Conservation (phyloP, 2,329 filamentous ascomycete species). For the Ceratocystis colombiana region DNA sequence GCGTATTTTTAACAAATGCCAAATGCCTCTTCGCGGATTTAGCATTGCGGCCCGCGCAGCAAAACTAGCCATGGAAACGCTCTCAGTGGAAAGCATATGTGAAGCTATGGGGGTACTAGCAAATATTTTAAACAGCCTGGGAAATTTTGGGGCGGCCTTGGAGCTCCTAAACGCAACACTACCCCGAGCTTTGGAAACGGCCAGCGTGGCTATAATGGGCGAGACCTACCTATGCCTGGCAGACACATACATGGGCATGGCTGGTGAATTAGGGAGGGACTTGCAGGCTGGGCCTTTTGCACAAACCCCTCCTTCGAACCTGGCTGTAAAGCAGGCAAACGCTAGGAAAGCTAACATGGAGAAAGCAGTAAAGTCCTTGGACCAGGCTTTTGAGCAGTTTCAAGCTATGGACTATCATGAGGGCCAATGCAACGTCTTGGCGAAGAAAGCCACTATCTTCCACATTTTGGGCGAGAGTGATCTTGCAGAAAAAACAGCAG, state of each 20-base stretch:
- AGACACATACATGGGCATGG: constrained; percentile 70
- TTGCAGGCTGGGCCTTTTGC: not conserved
- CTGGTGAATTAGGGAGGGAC: constrained; percentile 39
- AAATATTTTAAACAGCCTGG: constrained; percentile 57
- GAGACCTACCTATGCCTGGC: constrained; percentile 59
- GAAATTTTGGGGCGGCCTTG: constrained; percentile 58
- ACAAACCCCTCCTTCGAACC: not conserved
- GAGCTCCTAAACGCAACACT: constrained; percentile 58
- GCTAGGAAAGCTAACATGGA: constrained; percentile 30
- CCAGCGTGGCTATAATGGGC: constrained; percentile 52
- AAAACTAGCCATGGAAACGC: constrained; percentile 59
- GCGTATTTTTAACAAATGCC: constrained; percentile 55
- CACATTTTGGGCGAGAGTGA: constrained; percentile 55
- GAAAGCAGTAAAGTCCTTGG: constrained; percentile 28
- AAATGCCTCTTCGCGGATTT: constrained; percentile 63
- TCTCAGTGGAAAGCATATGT: constrained; percentile 61
- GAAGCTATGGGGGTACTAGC: constrained; percentile 57
- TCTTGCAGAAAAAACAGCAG: constrained; percentile 38
- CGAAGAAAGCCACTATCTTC: constrained; percentile 71
- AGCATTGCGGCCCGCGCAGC: constrained; percentile 66
- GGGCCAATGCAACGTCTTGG: constrained; percentile 68
- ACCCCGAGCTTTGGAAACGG: constrained; percentile 65
- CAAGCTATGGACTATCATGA: constrained; percentile 52
- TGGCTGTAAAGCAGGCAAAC: constrained; percentile 31
- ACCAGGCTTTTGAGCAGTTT: constrained; percentile 54